Evolutionary conservation across 768 basidiomycete genomes (phyloP).

Genomic region (Austroboletus eburneus): DNA sequence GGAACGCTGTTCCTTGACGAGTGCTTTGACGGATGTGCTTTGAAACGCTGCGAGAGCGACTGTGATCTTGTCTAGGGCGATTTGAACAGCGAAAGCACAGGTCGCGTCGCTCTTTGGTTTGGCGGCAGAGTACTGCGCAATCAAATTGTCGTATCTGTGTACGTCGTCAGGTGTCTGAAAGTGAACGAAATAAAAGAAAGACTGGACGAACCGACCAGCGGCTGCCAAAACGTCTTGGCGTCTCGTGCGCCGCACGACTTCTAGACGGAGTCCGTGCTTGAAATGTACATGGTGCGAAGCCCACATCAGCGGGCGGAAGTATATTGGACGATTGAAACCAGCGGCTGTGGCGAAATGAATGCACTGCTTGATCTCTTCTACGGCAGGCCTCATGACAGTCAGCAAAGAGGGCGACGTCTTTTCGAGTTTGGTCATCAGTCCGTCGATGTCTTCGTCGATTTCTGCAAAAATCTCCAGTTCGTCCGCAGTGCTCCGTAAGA

Average conservation of each 20-base stretch:
- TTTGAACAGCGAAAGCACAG: slow-evolving; percentile 72
- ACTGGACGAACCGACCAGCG: slow-evolving; percentile 63
- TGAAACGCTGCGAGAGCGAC: slow-evolving; percentile 66
- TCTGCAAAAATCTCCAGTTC: slow-evolving; percentile 71
- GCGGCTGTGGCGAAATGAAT: slow-evolving; percentile 56
- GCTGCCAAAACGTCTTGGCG: slow-evolving; percentile 68
- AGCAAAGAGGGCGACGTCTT: slow-evolving; percentile 54
- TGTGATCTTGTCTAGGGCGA: slow-evolving; percentile 76
- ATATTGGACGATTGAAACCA: slow-evolving; percentile 59
- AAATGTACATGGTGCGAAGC: slow-evolving; percentile 61
- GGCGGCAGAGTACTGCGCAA: slow-evolving; percentile 53
- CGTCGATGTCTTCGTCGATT: slow-evolving; percentile 60
- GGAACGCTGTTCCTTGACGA: slow-evolving; percentile 75
- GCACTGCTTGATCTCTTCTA: slow-evolving; percentile 61
- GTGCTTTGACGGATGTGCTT: slow-evolving; percentile 55
- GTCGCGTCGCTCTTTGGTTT: slow-evolving; percentile 50
- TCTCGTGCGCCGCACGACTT: slow-evolving; percentile 66
- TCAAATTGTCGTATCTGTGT: slow-evolving; percentile 67
- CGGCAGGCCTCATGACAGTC: slow-evolving; percentile 42
- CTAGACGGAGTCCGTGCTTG: slow-evolving; percentile 71
- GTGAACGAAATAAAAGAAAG: background rate
- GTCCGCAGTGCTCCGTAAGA: slow-evolving; percentile 63
- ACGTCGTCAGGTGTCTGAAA: background rate
- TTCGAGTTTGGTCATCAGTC: slow-evolving; percentile 51
- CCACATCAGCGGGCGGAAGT: slow-evolving; percentile 73